phyloP scores from a whole-genome alignment of 148 eudicot species.

The Chenopodium berlandieri region DNA sequence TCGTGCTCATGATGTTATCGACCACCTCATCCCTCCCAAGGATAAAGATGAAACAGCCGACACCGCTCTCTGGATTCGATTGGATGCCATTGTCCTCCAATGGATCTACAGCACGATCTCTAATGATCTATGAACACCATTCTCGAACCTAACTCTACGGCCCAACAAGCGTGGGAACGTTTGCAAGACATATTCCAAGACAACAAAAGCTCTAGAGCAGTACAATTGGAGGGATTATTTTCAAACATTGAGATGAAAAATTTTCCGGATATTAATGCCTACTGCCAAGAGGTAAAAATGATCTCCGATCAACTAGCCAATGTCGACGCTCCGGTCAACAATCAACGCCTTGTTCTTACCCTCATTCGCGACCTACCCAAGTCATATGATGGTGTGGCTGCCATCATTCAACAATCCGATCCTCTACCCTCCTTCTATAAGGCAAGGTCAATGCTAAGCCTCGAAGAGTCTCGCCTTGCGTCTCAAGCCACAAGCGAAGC shows the following conservation, averaged over 20 bases:
- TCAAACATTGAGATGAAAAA: not conserved
- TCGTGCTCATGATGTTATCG: not conserved
- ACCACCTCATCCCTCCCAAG: not conserved
- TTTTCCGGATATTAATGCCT: not conserved
- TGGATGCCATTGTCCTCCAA: slow-evolving; percentile 22
- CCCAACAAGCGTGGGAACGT: slow-evolving; percentile 1
- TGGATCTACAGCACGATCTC: slow-evolving; percentile 40
- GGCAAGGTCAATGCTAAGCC: too few species aligned
- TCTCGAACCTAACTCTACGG: slow-evolving; percentile 10
- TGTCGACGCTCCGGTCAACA: too few species aligned
- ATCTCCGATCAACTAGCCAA: too few species aligned
- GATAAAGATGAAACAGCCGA: not conserved
- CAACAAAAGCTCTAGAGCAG: slow-evolving; percentile 21
- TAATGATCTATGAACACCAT: slow-evolving; percentile 24
- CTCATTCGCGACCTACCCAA: too few species aligned
- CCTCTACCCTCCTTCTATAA: too few species aligned
- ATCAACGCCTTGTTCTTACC: too few species aligned
- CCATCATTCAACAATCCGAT: too few species aligned
- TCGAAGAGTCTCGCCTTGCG: too few species aligned
- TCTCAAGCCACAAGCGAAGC: not conserved
- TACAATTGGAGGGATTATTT: slow-evolving; percentile 24
- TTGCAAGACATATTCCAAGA: slow-evolving; percentile 26
- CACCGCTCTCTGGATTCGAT: not conserved
- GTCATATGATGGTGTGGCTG: too few species aligned
- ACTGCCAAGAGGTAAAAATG: too few species aligned